Conservation (phyloP, 2,329 filamentous ascomycete species). For the Escovopsis sp. region DNA sequence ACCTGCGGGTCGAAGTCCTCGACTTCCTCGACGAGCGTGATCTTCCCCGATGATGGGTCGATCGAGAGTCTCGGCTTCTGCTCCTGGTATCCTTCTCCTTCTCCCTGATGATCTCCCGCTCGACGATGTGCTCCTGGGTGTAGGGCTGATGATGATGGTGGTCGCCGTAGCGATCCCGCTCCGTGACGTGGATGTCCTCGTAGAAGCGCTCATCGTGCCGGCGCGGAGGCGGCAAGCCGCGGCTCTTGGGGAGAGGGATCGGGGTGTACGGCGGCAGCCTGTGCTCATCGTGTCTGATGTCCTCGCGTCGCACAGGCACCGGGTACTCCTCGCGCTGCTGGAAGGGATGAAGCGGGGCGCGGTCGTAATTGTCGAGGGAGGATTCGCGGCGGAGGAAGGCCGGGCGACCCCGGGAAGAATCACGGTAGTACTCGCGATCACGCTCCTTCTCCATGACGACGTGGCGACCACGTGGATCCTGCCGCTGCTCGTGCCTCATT, state of each 20-base stretch:
- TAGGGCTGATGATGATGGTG: constrained; percentile 14
- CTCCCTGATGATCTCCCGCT: constrained; percentile 38
- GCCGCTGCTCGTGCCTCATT: constrained; percentile 16
- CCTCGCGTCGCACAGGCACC: constrained; percentile 38
- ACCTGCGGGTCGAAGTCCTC: constrained; percentile 24
- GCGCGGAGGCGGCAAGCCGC: constrained; percentile 44
- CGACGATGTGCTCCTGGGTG: constrained; percentile 43
- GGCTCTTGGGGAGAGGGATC: constrained; percentile 54
- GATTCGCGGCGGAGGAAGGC: constrained; percentile 65
- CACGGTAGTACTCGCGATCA: constrained; percentile 31
- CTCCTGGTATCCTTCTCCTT: constrained; percentile 13
- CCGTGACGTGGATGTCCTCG: constrained; percentile 54
- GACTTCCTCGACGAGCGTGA: constrained; percentile 23
- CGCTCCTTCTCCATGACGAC: constrained; percentile 42
- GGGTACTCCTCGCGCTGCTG: constrained; percentile 46
- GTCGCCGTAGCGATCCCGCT: constrained; percentile 47
- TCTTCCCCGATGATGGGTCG: constrained; percentile 26
- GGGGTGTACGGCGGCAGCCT: constrained; percentile 38
- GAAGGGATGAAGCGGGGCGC: constrained; percentile 41
- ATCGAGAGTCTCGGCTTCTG: constrained; percentile 25
- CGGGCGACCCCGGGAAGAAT: constrained; percentile 45
- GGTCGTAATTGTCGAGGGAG: constrained; percentile 81
- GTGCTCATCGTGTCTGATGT: constrained; percentile 32
- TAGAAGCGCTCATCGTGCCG: constrained; percentile 41
- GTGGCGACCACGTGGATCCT: constrained; percentile 33